Evolutionary conservation across 805 yeast genomes (phyloP), one percentile per base, ranked within the genome.

Genomic region (Metschnikowia colocasiae): DNA sequence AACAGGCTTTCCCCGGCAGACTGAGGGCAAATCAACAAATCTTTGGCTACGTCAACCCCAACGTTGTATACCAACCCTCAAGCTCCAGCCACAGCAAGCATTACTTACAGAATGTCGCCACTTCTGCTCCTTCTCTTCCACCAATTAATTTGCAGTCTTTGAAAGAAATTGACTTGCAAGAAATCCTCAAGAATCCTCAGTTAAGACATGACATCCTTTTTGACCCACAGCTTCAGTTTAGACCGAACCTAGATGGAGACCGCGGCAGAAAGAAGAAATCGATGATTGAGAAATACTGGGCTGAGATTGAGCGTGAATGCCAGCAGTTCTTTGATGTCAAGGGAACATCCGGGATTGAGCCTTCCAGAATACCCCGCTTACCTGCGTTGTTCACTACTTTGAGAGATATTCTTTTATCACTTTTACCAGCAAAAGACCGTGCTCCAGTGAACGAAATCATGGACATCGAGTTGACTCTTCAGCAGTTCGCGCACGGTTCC

Each of bases 221-320:
- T 62, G 97, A 91, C 68, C 95, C 97, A 15, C 87, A 87, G 60
- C 73, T 91, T 49, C 96, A 90, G 69, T 88, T 91, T 65, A 79
- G 97, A 62, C 95, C 95, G 25, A 87, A 88, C 60, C 71, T 90
- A 55, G 96, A 87, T 63, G 95, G 96, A 43, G 97, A 91, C 67
- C 73, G 96, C 43, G 96, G 95, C 23, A 76, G 82, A 50, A 76
- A 90, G 46, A 88, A 90, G 75, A 83, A 81, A 66, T 65, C 76
- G 48, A 74, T 84, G 37, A 84, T 89, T 41, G 95, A 88, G 61
- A 82, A 78, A 58, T 91, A 90, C 68, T 90, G 97, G 97, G 69
- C 69, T 29, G 86, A 85, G 54, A 81, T 91, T 31, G 82, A 81
- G 53, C 67, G 64, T 42, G 97, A 90, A 66, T 81, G 88, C 52